phyloP scores from a whole-genome alignment of 108 stramenopile genomes.

The Nannochloropsis oceanica region DNA sequence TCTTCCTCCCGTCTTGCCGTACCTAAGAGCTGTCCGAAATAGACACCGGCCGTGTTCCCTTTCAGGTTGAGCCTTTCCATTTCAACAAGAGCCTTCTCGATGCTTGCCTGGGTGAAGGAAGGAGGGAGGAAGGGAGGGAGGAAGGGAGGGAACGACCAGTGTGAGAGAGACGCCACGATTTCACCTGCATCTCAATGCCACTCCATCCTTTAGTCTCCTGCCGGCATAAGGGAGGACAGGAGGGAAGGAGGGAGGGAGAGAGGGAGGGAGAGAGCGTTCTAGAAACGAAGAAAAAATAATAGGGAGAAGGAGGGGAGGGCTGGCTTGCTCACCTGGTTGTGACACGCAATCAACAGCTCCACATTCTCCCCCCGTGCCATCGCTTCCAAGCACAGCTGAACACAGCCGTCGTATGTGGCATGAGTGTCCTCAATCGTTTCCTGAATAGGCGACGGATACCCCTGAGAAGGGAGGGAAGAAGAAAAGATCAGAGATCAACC shows the following conservation, averaged over 20 bases:
- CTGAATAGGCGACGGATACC: constrained; percentile 54
- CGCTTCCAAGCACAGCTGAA: constrained; percentile 37
- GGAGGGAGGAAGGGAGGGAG: not conserved
- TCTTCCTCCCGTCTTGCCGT: not conserved
- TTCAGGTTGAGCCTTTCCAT: constrained; percentile 56
- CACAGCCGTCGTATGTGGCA: constrained; percentile 44
- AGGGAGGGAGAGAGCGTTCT: too few species aligned
- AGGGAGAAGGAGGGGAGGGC: not conserved
- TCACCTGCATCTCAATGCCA: too few species aligned
- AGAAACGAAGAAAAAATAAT: too few species aligned
- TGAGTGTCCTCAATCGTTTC: constrained; percentile 70
- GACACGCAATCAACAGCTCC: constrained; percentile 81
- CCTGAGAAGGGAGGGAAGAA: not conserved
- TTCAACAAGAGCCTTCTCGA: constrained; percentile 49
- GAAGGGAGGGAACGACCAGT: too few species aligned
- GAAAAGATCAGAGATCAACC: too few species aligned
- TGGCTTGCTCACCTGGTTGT: constrained; percentile 51
- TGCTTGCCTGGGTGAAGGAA: constrained; percentile 26
- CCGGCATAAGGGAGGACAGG: not conserved
- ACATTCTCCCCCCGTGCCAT: constrained; percentile 41
- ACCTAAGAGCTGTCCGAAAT: constrained; percentile 92
- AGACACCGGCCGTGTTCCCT: constrained; percentile 17
- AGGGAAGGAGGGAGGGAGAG: too few species aligned
- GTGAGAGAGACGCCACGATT: too few species aligned
- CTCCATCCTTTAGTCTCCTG: too few species aligned